These are phyloP conservation scores for Moelleriella libera DNA, from an alignment of 2,329 filamentous ascomycete species.

Conservation along the genomic window DNA sequence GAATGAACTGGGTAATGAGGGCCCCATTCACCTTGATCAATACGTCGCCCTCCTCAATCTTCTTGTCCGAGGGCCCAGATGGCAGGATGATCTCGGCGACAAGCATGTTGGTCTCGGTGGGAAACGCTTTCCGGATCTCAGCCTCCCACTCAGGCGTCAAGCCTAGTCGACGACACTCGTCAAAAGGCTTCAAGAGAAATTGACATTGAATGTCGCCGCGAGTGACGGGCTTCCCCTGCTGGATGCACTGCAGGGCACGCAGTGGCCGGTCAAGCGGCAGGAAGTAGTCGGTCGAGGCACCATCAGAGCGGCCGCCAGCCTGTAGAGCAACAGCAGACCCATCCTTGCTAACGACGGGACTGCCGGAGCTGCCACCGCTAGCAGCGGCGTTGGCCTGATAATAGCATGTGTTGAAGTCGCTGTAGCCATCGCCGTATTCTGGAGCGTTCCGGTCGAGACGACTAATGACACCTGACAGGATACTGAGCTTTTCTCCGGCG, in stretches of 20 bases:
- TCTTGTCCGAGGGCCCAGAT: constrained; percentile 71
- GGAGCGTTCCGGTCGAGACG: constrained; percentile 91
- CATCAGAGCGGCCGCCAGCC: constrained; percentile 84
- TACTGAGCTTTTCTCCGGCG: constrained; percentile 95
- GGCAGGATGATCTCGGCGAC: constrained; percentile 92
- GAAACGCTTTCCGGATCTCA: constrained; percentile 67
- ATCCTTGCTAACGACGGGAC: constrained; percentile 92
- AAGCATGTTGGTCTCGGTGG: constrained; percentile 90
- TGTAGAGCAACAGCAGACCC: constrained; percentile 86
- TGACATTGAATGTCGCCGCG: constrained; percentile 96
- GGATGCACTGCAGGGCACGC: constrained; percentile 76
- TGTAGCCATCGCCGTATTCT: constrained; percentile 95
- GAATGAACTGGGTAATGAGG: constrained; percentile 83
- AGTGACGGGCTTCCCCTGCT: constrained; percentile 59
- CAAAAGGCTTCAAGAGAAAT: constrained; percentile 92
- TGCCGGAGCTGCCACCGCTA: constrained; percentile 94
- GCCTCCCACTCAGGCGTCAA: constrained; percentile 78
- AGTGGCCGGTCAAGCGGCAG: constrained; percentile 82
- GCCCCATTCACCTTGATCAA: constrained; percentile 87
- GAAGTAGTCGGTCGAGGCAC: constrained; percentile 95
- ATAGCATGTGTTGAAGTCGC: constrained; percentile 92
- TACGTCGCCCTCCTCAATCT: constrained; percentile 89
- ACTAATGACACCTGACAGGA: constrained; percentile 93
- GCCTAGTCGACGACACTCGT: constrained; percentile 84
- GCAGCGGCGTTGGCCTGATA: constrained; percentile 96